phyloP scores from a whole-genome alignment of 805 yeast genomes.

The Ogataea wickerhamii region DNA sequence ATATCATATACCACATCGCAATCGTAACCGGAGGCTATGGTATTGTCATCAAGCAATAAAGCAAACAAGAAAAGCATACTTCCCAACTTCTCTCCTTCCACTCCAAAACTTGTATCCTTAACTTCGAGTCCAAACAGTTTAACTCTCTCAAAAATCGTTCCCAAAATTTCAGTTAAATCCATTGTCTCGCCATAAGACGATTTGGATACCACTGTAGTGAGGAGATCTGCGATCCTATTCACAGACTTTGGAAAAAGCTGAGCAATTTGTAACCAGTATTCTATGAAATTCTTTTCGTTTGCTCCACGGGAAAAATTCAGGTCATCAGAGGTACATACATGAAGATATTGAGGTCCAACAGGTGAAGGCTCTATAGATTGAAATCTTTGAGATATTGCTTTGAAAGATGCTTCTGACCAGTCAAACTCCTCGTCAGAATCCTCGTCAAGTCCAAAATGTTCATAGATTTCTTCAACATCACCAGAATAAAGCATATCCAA shows the following conservation, averaged over 20 bases:
- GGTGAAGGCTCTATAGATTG: conserved; percentile 26
- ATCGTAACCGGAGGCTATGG: conserved; percentile 35
- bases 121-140: conserved; percentile 32
- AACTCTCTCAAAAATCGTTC: conserved; percentile 34
- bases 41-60: conserved; percentile 37
- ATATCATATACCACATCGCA: conserved; percentile 32
- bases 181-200: conserved; percentile 32
- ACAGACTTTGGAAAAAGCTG: conserved; percentile 41
- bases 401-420: conserved; percentile 19
- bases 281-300: conserved; percentile 36
- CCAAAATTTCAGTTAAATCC: conserved; percentile 35
- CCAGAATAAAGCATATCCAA: conserved; percentile 19
- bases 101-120: conserved; percentile 15
- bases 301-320: conserved; percentile 37
- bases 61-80: conserved; percentile 43
- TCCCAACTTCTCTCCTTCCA: conserved; percentile 30
- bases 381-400: conserved; percentile 20
- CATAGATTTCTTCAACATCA: conserved; percentile 23
- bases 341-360: conserved; percentile 37
- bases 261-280: conserved; percentile 40
- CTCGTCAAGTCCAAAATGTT: conserved; percentile 30
- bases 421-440: conserved; percentile 14
- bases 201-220: conserved; percentile 33
- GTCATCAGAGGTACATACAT: conserved; percentile 38
- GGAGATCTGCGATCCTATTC: conserved; percentile 36